These are phyloP conservation scores for Penicillium corylophilum DNA, from an alignment of 2,329 filamentous ascomycete genomes.

Conservation along the genomic window DNA sequence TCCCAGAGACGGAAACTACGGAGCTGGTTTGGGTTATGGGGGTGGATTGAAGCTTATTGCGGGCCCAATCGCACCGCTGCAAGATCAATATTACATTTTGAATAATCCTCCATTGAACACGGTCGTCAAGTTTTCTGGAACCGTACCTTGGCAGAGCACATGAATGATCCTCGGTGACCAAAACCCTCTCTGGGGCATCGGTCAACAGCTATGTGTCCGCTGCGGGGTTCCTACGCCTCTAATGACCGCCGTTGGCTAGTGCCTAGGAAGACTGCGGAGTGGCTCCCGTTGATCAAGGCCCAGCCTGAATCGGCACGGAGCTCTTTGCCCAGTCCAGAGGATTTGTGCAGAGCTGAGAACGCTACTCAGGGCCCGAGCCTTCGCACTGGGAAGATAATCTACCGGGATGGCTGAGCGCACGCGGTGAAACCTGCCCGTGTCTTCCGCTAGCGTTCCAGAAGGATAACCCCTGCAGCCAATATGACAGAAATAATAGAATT, in stretches of 20 bases:
- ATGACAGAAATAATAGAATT: neutral
- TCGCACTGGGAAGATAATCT: neutral
- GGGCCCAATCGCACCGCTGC: conserved; percentile 7
- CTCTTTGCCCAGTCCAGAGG: neutral
- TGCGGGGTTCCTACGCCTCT: neutral
- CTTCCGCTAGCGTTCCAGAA: conserved; percentile 18
- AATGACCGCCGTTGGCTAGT: conserved; percentile 1
- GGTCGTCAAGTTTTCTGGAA: conserved; percentile 9
- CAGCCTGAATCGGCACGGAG: conserved; percentile 5
- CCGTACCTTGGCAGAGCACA: conserved; percentile 4
- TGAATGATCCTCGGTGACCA: neutral
- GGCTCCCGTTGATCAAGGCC: neutral
- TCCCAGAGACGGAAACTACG: neutral
- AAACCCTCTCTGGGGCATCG: neutral
- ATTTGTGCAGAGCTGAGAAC: neutral
- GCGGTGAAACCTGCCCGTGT: conserved; percentile 8
- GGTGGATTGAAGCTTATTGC: conserved; percentile 15
- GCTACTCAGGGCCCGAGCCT: neutral
- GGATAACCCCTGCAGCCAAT: conserved; percentile 10
- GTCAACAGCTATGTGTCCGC: neutral
- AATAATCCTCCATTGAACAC: conserved; percentile 3
- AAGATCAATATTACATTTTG: conserved; percentile 1
- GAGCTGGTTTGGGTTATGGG: neutral
- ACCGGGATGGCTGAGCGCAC: neutral
- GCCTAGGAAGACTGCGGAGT: neutral